phyloP scores from a whole-genome alignment of 352 stramenopile species.

The Blastocystis sp. region DNA sequence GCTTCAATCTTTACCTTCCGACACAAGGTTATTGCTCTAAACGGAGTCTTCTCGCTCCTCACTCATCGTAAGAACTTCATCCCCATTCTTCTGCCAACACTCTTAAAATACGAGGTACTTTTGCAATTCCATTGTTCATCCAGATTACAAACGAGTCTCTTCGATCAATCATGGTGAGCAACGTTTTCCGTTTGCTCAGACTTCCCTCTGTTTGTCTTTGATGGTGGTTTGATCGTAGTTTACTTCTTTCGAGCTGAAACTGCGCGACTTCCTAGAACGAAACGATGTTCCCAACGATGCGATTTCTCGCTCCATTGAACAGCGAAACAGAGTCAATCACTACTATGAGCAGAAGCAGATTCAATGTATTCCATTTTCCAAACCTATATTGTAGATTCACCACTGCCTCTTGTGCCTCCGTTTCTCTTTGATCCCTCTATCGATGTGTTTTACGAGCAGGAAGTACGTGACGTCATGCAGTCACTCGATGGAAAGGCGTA shows the following conservation, averaged over 20 bases:
- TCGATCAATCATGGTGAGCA: neutral
- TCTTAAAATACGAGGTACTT: conserved; percentile 5
- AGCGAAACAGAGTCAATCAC: neutral
- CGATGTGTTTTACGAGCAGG: neutral
- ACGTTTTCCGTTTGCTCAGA: neutral
- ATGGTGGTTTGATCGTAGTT: neutral
- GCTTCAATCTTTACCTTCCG: neutral
- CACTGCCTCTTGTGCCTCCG: neutral
- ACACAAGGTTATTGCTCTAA: conserved; percentile 9
- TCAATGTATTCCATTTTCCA: neutral
- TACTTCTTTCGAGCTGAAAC: neutral
- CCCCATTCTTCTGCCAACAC: neutral
- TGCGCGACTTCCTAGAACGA: neutral
- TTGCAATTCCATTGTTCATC: neutral
- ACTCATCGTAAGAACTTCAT: conserved; percentile 49
- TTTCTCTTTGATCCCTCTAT: neutral
- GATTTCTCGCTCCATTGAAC: neutral
- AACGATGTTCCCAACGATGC: neutral
- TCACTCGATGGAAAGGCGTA: neutral
- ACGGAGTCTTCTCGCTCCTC: conserved; percentile 22
- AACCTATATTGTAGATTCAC: neutral
- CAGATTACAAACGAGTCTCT: conserved; percentile 1
- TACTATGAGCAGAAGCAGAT: neutral
- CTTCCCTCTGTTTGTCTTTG: neutral
- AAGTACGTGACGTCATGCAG: neutral